Evolutionary conservation across 2,329 filamentous ascomycete genomes (phyloP).

Genomic region (Fusarium tuaranense): DNA sequence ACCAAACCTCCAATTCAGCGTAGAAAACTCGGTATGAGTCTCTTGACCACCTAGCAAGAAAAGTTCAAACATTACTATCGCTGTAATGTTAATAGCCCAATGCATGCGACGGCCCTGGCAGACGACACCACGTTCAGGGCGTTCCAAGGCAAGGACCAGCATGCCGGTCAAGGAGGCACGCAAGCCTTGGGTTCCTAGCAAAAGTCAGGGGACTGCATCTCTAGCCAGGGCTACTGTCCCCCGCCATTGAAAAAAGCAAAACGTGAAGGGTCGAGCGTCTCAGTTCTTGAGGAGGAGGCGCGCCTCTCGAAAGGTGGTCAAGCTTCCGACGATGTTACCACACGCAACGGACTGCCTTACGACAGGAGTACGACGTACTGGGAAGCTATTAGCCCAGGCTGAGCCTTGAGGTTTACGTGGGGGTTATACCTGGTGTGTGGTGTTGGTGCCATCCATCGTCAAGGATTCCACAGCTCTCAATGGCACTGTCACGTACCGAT

Average conservation of each 20-base stretch:
- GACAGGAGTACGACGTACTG: constrained; percentile 17
- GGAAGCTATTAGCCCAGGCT: constrained; percentile 8
- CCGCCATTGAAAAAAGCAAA: constrained; percentile 40
- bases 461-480: background rate
- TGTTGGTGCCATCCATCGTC: background rate
- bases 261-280: constrained; percentile 14
- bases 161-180: constrained; percentile 3
- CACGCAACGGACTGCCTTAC: constrained; percentile 17
- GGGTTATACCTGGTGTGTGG: constrained; percentile 16
- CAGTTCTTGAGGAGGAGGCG: constrained; percentile 13
- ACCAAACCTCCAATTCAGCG: background rate
- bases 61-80: background rate
- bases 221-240: constrained; percentile 27
- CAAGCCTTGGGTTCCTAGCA: constrained; percentile 16
- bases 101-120: background rate
- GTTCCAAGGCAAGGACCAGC: constrained; percentile 21
- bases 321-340: constrained; percentile 14
- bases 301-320: constrained; percentile 8
- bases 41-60: background rate
- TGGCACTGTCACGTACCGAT: background rate
- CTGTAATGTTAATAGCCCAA: background rate
- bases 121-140: constrained; percentile 19
- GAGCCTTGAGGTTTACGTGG: constrained; percentile 34
- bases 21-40: background rate
- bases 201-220: constrained; percentile 31